Evolutionary conservation across 805 yeast species (phyloP), one percentile per base, ranked within the genome.

Genomic region (Henningerozyma blattae): DNA sequence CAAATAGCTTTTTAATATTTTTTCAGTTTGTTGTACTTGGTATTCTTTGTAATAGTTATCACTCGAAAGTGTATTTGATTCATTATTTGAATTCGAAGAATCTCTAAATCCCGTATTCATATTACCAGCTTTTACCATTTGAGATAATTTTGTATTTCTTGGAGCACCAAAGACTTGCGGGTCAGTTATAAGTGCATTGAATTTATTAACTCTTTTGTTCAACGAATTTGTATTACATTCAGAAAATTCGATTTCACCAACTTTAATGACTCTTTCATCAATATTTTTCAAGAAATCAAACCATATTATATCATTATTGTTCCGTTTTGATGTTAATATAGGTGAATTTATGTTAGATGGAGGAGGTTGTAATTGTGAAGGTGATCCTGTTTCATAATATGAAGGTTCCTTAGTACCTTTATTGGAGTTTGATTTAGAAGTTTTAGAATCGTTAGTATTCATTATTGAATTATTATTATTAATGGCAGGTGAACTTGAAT

Each of bases 301-400:
- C 80, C 84, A 79, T 14, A 74, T 70, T 27, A 66, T 50, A 47
- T 79, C 86, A 6, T 74, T 44, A 13, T 69, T 61, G 1, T 70
- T 62, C n/a, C n/a, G n/a, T n/a, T n/a, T n/a, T n/a, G n/a, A n/a
- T n/a, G n/a, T n/a, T n/a, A n/a, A n/a, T n/a, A n/a, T n/a, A n/a
- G n/a, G n/a, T n/a, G n/a, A n/a, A n/a, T n/a, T n/a, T n/a, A n/a
- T n/a, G n/a, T n/a, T n/a, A n/a, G n/a, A n/a, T n/a, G n/a, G n/a
- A n/a, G n/a, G n/a, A n/a, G n/a, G n/a, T n/a, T n/a, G n/a, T n/a
- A n/a, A n/a, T n/a, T n/a, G n/a, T n/a, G n/a, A n/a, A n/a, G n/a
- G n/a, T n/a, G n/a, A n/a, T n/a, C n/a, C n/a, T n/a, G n/a, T n/a
- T n/a, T n/a, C n/a, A n/a, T n/a, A n/a, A n/a, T n/a, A n/a, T n/a